Evolutionary conservation across 2,329 filamentous ascomycete species (phyloP).

Genomic region (Sclerotinia glacialis): DNA sequence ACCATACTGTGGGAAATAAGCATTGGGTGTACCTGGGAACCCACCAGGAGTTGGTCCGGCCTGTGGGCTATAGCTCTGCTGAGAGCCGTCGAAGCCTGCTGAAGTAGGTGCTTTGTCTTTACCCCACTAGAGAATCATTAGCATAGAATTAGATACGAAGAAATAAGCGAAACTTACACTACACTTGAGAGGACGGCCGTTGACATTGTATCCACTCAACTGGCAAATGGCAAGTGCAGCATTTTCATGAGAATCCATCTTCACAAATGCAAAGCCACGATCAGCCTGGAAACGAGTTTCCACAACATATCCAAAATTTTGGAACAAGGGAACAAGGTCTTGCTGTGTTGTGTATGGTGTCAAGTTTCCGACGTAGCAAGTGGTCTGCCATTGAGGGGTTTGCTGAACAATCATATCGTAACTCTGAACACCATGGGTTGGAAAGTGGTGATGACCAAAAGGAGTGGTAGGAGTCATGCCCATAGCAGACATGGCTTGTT

Average conservation of each 20-base stretch:
- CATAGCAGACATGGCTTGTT: slow-evolving; percentile 95
- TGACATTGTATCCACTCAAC: slow-evolving; percentile 96
- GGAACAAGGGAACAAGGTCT: slow-evolving; percentile 95
- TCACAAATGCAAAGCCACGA: slow-evolving; percentile 96
- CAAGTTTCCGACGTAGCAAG: slow-evolving; percentile 94
- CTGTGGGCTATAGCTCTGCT: slow-evolving; percentile 67
- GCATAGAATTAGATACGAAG: slow-evolving; percentile 26
- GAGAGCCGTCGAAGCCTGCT: slow-evolving; percentile 78
- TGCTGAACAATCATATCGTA: slow-evolving; percentile 96
- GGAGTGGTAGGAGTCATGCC: slow-evolving; percentile 97
- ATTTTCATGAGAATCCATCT: slow-evolving; percentile 98
- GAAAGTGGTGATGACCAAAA: slow-evolving; percentile 96
- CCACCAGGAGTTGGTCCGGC: slow-evolving; percentile 66
- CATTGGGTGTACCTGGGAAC: slow-evolving; percentile 73
- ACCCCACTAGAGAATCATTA: slow-evolving; percentile 71
- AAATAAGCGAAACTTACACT: slow-evolving; percentile 66
- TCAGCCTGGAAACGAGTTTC: slow-evolving; percentile 98
- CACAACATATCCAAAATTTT: slow-evolving; percentile 96
- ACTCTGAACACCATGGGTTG: slow-evolving; percentile 92
- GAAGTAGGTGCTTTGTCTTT: slow-evolving; percentile 89
- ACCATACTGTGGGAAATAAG: slow-evolving; percentile 93
- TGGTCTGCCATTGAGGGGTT: slow-evolving; percentile 97
- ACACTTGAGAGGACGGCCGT: slow-evolving; percentile 94
- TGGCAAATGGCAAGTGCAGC: slow-evolving; percentile 98
- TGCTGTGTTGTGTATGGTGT: slow-evolving; percentile 97